Evolutionary conservation across 805 yeast species (phyloP).

Genomic region (Yarrowia phangngaensis): DNA sequence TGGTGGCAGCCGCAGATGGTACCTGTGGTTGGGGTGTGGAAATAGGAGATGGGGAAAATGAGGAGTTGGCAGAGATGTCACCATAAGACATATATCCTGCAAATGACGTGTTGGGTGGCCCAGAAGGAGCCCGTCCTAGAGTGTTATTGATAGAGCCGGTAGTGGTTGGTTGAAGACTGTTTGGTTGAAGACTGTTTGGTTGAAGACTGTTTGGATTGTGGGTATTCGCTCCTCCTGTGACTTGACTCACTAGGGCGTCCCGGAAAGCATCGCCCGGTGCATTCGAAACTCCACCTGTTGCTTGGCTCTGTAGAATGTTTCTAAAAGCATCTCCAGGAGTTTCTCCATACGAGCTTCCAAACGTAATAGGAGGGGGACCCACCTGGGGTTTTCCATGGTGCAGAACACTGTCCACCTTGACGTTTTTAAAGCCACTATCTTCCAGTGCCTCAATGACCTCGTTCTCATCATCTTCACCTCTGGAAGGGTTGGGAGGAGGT

Average conservation of each 20-base stretch:
- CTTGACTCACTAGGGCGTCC: slow-evolving; percentile 10
- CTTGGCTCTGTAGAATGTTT: slow-evolving; percentile 23
- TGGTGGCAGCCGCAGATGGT: slow-evolving; percentile 28
- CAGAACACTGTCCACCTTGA: slow-evolving; percentile 73
- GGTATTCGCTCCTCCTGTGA: not conserved
- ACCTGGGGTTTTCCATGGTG: slow-evolving; percentile 53
- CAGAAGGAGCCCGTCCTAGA: slow-evolving; percentile 1
- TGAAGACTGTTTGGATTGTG: not conserved
- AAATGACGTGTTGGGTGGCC: slow-evolving; percentile 9
- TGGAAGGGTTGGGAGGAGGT: slow-evolving; percentile 7
- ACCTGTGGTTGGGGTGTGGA: slow-evolving; percentile 31
- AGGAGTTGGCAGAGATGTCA: slow-evolving; percentile 19
- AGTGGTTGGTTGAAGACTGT: no score
- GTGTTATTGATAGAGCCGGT: slow-evolving; percentile 6
- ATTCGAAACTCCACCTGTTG: slow-evolving; percentile 6
- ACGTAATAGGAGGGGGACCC: slow-evolving; percentile 44
- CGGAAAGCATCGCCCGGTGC: slow-evolving; percentile 14
- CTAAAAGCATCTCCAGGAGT: slow-evolving; percentile 22
- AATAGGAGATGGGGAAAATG: slow-evolving; percentile 31
- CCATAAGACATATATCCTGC: slow-evolving; percentile 18
- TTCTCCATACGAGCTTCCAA: slow-evolving; percentile 18
- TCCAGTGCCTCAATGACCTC: slow-evolving; percentile 71
- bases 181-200: no score
- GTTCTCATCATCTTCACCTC: slow-evolving; percentile 54
- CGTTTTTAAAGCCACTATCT: slow-evolving; percentile 69